These are phyloP conservation scores for Nephelium lappaceum DNA, from an alignment of 345 rosid species.

Conservation along the genomic window DNA sequence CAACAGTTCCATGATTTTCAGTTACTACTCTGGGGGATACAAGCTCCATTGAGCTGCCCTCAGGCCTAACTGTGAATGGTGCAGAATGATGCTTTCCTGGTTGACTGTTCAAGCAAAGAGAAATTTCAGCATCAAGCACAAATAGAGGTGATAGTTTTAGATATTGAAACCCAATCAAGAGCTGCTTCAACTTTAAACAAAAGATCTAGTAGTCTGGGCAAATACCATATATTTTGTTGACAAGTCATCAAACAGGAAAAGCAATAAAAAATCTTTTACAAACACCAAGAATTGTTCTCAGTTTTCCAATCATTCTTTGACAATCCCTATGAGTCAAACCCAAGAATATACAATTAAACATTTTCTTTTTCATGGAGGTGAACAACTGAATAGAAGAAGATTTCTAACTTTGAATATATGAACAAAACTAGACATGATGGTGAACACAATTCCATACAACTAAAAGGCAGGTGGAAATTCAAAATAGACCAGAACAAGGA, in stretches of 20 bases:
- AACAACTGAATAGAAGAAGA: not conserved
- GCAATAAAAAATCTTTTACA: not conserved
- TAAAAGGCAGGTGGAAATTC: conserved; percentile 1
- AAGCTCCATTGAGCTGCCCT: conserved; percentile 65
- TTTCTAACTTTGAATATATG: not conserved
- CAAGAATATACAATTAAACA: not conserved
- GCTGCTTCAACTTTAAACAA: not conserved
- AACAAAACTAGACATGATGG: not conserved
- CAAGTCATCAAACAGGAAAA: not conserved
- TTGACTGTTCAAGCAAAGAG: conserved; percentile 48
- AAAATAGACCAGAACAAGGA: not conserved
- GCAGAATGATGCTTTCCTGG: conserved; percentile 48
- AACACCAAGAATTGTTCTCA: not conserved
- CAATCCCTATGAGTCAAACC: not conserved
- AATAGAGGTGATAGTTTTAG: conserved; percentile 6
- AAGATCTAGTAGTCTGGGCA: not conserved
- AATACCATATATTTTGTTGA: not conserved
- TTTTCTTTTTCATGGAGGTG: not conserved
- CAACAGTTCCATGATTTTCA: conserved; percentile 47
- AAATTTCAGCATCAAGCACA: conserved; percentile 26
- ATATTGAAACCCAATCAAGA: conserved; percentile 7
- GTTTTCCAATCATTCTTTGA: not conserved
- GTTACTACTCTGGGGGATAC: conserved; percentile 64
- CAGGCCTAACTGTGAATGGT: conserved; percentile 53
- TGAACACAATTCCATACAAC: not conserved